Base-by-base conservation (phyloP, 192 early-diverging fungal genomes). In the Umbelopsis ramanniana region DNA sequence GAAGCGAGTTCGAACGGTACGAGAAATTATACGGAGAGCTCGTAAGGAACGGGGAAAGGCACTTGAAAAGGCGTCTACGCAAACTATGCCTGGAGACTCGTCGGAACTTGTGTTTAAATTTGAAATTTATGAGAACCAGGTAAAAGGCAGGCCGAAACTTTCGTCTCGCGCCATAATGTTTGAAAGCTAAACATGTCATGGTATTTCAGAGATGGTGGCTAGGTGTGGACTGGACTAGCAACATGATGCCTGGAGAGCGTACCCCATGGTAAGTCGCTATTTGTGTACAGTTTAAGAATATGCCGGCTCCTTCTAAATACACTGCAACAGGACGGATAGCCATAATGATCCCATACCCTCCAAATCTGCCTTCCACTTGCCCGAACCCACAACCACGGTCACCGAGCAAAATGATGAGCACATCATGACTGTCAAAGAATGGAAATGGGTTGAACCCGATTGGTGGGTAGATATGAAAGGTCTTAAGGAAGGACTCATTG, bases 181-280 rank as follows among this genome's bases (percentile, higher is more conserved):
- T 23, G 46, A 69, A 21, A 50, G 24, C 14, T 23, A 40, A 63
- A 40, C n/a, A 4, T 21, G n/a, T 12, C 23, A 4, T 14, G 9
- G 8, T 29, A 23, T 43, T 17, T 15, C 76, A 86, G 74, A 76
- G 85, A 33, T 87, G 86, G 86, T 87, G 86, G 86, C 70, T 87
- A 19, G 86, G 86, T 50, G 67, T 84, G 23, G 81, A 84, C 4
- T 87, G 86, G 86, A 87, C 86, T 7, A 82, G 82, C 4, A 87
- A 84, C 72, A 84, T 87, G 82, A 77, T 87, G 23, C 79, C 81
- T 11, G 85, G 79, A 43, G 86, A 87, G 55, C 82, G 86, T 63
- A 74, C 81, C 11, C 74, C 85, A 57, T 86, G 85, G 85, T 86
- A 83, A 78, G 40, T 43, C 11, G 40, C 40, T 12, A 43, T 43